These are phyloP conservation scores for Coniella lustricola DNA, from an alignment of 2,329 filamentous ascomycete species.

Conservation along the genomic window DNA sequence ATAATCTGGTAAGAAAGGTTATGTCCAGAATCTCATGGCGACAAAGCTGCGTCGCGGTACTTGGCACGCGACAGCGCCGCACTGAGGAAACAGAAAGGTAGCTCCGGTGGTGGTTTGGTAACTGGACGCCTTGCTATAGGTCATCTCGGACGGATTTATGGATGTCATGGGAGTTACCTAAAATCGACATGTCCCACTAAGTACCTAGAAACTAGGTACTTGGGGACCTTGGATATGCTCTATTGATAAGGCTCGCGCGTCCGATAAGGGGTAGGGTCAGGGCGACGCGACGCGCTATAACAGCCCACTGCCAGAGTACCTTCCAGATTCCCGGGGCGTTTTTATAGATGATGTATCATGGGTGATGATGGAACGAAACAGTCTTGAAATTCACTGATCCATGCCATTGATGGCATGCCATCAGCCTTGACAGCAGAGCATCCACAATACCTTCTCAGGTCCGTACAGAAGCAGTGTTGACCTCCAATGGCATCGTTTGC, in stretches of 20 bases:
- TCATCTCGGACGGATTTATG: too few species aligned
- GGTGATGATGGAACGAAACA: too few species aligned
- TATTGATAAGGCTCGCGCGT: not conserved
- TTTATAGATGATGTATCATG: too few species aligned
- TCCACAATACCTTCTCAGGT: not conserved
- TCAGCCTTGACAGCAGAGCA: not conserved
- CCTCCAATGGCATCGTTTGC: constrained; percentile 13
- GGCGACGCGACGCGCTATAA: not conserved
- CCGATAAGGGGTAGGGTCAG: not conserved
- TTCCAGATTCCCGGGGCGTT: too few species aligned
- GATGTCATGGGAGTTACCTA: not conserved
- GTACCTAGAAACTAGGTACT: not conserved
- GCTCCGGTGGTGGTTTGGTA: not conserved
- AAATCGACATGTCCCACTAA: too few species aligned
- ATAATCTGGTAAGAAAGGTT: not conserved
- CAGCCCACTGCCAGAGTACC: not conserved
- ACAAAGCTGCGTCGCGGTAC: not conserved
- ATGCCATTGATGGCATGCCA: too few species aligned
- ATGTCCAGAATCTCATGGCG: not conserved
- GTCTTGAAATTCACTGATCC: too few species aligned
- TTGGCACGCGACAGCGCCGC: not conserved
- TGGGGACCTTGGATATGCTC: too few species aligned
- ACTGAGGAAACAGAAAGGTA: not conserved
- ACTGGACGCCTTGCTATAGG: not conserved
- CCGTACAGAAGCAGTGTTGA: not conserved